Evolutionary conservation across 1,284 basidiomycete genomes (phyloP).

Genomic region (Trichosporon ovoides): DNA sequence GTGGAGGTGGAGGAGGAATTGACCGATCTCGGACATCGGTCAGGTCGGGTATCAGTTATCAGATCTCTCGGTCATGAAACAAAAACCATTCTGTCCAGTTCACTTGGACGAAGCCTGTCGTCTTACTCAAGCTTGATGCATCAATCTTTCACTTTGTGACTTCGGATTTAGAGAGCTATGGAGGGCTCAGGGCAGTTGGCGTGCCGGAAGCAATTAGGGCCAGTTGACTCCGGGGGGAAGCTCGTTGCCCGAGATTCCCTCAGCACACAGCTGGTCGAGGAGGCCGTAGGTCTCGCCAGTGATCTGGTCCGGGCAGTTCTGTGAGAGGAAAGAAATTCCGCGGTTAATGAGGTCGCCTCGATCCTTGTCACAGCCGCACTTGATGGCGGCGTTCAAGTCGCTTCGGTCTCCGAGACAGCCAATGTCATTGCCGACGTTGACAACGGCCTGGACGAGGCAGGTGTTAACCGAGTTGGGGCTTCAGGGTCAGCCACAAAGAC

Average conservation of each 20-base stretch:
- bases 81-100: too few relatives aligned
- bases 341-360: not conserved
- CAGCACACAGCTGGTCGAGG: not conserved
- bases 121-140: too few relatives aligned
- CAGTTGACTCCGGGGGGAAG: not conserved
- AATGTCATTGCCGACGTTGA: not conserved
- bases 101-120: too few relatives aligned
- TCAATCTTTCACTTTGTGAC: too few relatives aligned
- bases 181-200: not conserved
- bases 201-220: not conserved
- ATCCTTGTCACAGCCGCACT: not conserved
- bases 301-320: not conserved
- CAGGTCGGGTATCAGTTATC: too few relatives aligned
- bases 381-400: not conserved
- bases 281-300: not conserved
- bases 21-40: too few relatives aligned
- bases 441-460: not conserved
- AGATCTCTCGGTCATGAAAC: too few relatives aligned
- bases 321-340: not conserved
- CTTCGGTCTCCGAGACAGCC: not conserved
- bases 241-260: not conserved
- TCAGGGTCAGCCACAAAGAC: not conserved
- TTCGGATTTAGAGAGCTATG: not conserved
- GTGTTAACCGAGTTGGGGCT: not conserved
- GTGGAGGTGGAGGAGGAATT: too few relatives aligned